Base-by-base conservation (phyloP, 2,329 filamentous ascomycete genomes). In the Leptographium wingfieldii region DNA sequence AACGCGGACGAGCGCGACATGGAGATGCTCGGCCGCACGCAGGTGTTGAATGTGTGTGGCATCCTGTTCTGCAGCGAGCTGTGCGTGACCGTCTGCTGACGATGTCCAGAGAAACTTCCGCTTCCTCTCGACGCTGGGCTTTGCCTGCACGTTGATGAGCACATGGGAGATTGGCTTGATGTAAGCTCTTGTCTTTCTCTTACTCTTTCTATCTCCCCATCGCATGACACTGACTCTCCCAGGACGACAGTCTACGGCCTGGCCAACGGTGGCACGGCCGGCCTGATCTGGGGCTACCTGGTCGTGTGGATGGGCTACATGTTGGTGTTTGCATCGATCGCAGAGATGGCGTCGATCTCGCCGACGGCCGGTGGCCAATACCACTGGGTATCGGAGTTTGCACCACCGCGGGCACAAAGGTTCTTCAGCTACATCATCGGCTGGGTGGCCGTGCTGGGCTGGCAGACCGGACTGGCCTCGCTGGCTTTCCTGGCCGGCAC, bases 341-440 rank as follows among this genome's bases (percentile, higher is more conserved):
- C 69, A 14, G 76, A 77, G 66, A 71, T 76, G 62, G 73, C 73
- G 1, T 77, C 73, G 0, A 77, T 77, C 70, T 73, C 79, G 62
- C 64, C 80, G 66, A 66, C 82, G 65, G 60, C 78, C 0, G 81
- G 80, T 54, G 81, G 81, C 10, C 80, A 85, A 68, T 84, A 84
- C 63, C 80, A 83, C 66, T 83, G 80, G 80, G 79, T 83, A 0
- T 79, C 76, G 1, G 76, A 80, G 64, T 75, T 83, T 59, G 77
- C 76, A 2, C 76, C 79, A 0, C 69, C 68, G 1, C 70, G 69
- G 22, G 73, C 73, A 35, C 76, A 81, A 63, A 80, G 77, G 60
- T 76, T 79, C 56, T 69, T 83, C 6, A 82, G 79, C 63, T 84
- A 83, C 65, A 69, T 78, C 5, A 75, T 76, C 53, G 79, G 76